Evolutionary conservation across 176 grass and related monocot species (phyloP), one percentile per base, ranked within the genome.

Genomic region (Cymbopogon citratus): DNA sequence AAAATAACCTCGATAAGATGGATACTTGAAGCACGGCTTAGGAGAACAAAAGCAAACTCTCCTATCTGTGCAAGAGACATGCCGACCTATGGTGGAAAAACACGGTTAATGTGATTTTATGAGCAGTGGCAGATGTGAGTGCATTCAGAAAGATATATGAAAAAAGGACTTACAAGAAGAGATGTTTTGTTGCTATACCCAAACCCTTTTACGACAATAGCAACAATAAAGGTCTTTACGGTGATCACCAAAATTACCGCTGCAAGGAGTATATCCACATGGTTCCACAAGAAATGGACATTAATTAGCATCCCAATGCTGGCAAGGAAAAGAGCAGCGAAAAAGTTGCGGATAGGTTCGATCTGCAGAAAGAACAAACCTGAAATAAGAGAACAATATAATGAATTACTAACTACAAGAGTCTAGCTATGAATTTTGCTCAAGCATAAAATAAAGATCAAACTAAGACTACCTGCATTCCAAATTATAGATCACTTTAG

Each of bases 221-320:
- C 85, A 44, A 96, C 85, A 71, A 99, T 89, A 73, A 92, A 63
- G 6, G 97, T 99, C 88, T 99, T 99, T 77, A 96, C 77, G 38
- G 83, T 92, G 59, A 99, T 99, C 69, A 99, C 97, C 81, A 99
- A 83, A 79, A 99, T 96, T 67, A 99, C 97, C 83, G 97, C 87
- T 81, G 97, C 97, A 41, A 99, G 83, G 62, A 99, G 92, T 89
- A 99, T 99, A 90, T 99, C 97, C 28, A 99, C 97, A 87, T 99
- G 97, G 83, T 93, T 99, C 97, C 97, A 99, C 59, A 99, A 89
- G 74, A 99, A 99, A 86, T 96, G 97, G 14, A 95, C 91, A 85
- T 99, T 94, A 90, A 99, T 99, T 79, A 99, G 87, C 97, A 99
- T 99, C 49, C 97, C 97, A 72, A 99, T 96, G 84, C 97, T 99